Conservation (phyloP, 768 basidiomycete genomes). For the Gymnopilus junonius region DNA sequence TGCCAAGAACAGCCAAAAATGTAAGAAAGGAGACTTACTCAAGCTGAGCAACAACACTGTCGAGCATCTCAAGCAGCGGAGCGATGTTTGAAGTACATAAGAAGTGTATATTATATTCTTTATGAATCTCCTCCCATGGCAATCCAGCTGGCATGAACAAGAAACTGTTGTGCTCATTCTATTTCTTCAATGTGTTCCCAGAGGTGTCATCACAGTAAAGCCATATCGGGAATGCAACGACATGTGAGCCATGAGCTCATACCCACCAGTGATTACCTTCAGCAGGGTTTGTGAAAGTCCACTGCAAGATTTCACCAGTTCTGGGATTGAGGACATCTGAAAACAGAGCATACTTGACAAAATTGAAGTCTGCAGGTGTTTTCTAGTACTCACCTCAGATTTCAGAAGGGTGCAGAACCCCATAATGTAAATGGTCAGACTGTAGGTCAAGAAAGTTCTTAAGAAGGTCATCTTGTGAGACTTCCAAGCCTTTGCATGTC, state of each 20-base stretch:
- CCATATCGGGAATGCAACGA: constrained; percentile 39
- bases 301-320: background rate
- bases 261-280: constrained; percentile 30
- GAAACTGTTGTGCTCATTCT: constrained; percentile 49
- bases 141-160: constrained; percentile 30
- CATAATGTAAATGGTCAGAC: background rate
- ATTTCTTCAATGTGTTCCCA: constrained; percentile 49
- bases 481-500: background rate
- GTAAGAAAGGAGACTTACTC: constrained; percentile 28
- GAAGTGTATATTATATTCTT: constrained; percentile 45
- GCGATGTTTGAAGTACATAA: constrained; percentile 45
- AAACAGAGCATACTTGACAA: background rate
- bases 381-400: background rate
- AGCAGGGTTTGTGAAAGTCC: constrained; percentile 12
- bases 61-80: constrained; percentile 47
- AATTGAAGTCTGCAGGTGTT: background rate
- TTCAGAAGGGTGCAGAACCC: background rate
- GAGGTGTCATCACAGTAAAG: constrained; percentile 51
- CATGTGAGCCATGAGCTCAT: constrained; percentile 31
- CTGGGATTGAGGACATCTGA: background rate
- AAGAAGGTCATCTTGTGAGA: too few species aligned
- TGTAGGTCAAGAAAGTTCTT: too few species aligned
- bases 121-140: background rate
- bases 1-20: background rate
- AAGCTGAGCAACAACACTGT: constrained; percentile 36